Base-by-base conservation (phyloP, 352 stramenopile genomes). In the Phytophthora tubulina region DNA sequence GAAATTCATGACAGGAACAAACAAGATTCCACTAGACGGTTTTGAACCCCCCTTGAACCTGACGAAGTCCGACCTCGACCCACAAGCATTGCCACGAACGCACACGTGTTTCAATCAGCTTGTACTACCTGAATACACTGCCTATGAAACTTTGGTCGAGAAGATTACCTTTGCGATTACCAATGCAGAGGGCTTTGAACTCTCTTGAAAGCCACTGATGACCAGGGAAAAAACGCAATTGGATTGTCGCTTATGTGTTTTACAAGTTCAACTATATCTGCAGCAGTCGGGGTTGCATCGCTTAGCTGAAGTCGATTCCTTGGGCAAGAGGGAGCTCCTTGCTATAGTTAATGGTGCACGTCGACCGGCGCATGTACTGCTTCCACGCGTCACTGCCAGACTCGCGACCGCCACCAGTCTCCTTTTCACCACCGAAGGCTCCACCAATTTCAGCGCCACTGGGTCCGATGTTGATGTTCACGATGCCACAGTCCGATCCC, bases 291-390 rank as follows among this genome's bases (percentile, higher is more conserved):
- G 21, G 21, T 52, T 30, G 31, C 5, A 35, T 30, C 8, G 17
- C 32, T 77, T 88, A 96, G 63, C 72, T 88, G 60, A 98, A 98
- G 73, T 97, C 90, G 59, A 98, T 98, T 62, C 94, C 94, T 73
- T 98, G 94, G 0, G 94, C 94, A 30, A 98, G 88, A 30, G 93
- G 93, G 8, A 98, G 80, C 67, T 94, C 86, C 73, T 98, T 95
- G 76, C 92, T 96, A 78, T 98, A 89, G 81, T 98, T 98, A 74
- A 98, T 89, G 38, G 94, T 98, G 80, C 91, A 97, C 56, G 94
- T 98, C 17, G 87, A 96, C n/a, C 94, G 90, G 35, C 94, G 91
- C 91, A 98, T 98, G 90, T 98, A 98, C 77, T 97, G 89, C 85
- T 98, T 98, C 94, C 94, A 98, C 13, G 91, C 78, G 56, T 98